These are phyloP conservation scores for Erodium chrysanthum DNA, from an alignment of 441 rosid genomes.

Conservation along the genomic window DNA sequence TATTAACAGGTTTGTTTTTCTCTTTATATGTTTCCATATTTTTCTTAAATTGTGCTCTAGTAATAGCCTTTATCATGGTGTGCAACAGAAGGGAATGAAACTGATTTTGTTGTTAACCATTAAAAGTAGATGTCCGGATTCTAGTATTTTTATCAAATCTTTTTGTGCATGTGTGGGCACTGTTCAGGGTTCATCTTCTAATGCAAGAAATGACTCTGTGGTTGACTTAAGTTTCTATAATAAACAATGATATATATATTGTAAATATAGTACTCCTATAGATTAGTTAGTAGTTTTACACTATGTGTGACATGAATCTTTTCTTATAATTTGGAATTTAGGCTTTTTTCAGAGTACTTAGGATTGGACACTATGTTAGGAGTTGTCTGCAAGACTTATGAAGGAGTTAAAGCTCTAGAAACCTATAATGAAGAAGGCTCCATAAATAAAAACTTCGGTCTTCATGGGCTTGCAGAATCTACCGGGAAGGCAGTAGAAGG, in stretches of 20 bases:
- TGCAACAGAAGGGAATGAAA: not conserved
- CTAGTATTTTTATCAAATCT: not conserved
- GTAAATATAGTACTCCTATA: not conserved
- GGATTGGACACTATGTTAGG: constrained; percentile 69
- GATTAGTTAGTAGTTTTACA: no score
- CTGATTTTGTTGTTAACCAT: not conserved
- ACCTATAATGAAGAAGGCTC: constrained; percentile 40
- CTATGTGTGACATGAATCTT: not conserved
- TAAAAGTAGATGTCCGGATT: not conserved
- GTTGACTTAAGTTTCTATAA: no score
- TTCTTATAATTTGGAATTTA: constrained; percentile 21
- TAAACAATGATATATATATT: not conserved
- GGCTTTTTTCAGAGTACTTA: constrained; percentile 61
- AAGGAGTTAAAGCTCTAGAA: constrained; percentile 45
- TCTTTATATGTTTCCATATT: not conserved
- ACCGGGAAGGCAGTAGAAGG: constrained; percentile 48
- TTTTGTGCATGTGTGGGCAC: not conserved
- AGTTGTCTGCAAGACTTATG: constrained; percentile 53
- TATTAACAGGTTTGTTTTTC: constrained; percentile 58
- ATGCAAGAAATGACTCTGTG: no score
- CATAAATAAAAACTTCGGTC: constrained; percentile 45
- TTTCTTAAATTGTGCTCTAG: not conserved
- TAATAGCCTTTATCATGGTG: not conserved
- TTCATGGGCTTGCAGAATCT: constrained; percentile 63
- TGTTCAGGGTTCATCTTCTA: not conserved